Base-by-base conservation (phyloP, 2,329 filamentous ascomycete genomes). In the Nemania serpens region DNA sequence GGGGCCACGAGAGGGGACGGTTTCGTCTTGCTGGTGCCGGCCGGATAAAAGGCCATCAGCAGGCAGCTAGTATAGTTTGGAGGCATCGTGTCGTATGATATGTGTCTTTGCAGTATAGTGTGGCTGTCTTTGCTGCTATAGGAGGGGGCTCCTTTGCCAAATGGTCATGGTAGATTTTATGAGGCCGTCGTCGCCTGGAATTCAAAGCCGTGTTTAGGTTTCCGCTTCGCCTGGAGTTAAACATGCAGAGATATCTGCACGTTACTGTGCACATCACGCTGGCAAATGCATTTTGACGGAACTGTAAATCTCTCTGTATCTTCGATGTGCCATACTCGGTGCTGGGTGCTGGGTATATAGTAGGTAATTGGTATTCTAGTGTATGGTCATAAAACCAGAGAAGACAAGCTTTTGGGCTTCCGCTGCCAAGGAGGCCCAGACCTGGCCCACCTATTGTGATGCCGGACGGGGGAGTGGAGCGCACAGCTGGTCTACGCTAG, bases 361-460 rank as follows among this genome's bases (percentile, higher is more conserved):
- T 45, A 29, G 12, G 10, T 13, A 25, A 10, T 20, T 9, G 25
- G 45, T 18, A 33, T n/a, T n/a, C n/a, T 29, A 22, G 45, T 33
- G 11, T 9, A 12, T 47, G 15, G 20, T 37, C 48, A 48, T 17
- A 48, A 48, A 48, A 48, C 25, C 33, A 20, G 22, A 39, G 5
- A 48, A 63, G 62, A 64, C 62, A 64, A 64, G 62, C 62, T 64
- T 64, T 64, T 55, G 54, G 61, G 59, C 58, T 59, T 56, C 59
- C 52, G 59, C 37, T 55, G 62, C 62, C 62, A 64, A 64, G 62
- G 15, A 39, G 39, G 41, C 39, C 62, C 50, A 62, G 62, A 59
- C 55, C 47, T 18, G 48, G 51, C 47, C 58, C 59, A 51, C 49
- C 41, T 50, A 11, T 37, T 15, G 29, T 29, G 62, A 53, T 61